These are phyloP conservation scores for Mycena galopus DNA, from an alignment of 768 basidiomycete genomes.

Conservation along the genomic window DNA sequence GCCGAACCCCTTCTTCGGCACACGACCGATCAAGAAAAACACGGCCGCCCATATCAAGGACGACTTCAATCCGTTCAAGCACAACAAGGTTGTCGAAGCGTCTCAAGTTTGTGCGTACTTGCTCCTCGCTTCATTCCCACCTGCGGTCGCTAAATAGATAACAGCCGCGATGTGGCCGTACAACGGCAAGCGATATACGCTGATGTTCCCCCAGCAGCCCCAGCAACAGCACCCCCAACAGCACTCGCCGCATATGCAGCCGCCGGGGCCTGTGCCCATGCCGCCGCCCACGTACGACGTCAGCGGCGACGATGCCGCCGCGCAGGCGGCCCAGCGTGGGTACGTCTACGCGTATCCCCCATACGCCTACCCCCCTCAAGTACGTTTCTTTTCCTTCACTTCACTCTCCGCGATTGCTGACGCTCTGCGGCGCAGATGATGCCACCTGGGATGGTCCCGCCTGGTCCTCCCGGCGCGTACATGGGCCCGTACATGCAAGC, in stretches of 20 bases:
- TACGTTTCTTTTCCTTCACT: conserved; percentile 47
- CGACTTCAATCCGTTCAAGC: conserved; percentile 97
- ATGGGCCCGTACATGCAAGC: conserved; percentile 89
- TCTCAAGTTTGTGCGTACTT: conserved; percentile 74
- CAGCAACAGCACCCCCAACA: conserved; percentile 58
- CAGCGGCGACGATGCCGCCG: conserved; percentile 80
- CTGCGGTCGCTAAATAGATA: background rate
- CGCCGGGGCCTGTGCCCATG: conserved; percentile 76
- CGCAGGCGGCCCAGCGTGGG: conserved; percentile 68
- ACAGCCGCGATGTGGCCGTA: conserved; percentile 89
- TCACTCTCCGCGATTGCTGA: background rate
- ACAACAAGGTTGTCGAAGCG: conserved; percentile 83
- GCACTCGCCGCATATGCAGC: conserved; percentile 74
- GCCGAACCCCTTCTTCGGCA: conserved; percentile 93
- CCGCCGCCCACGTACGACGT: conserved; percentile 84
- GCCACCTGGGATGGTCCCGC: conserved; percentile 89
- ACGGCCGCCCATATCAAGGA: conserved; percentile 89
- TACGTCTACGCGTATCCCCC: conserved; percentile 84
- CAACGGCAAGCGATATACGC: conserved; percentile 87
- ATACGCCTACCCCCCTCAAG: conserved; percentile 84
- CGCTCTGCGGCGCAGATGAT: conserved; percentile 64
- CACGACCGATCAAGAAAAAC: conserved; percentile 80
- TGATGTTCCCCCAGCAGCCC: conserved; percentile 80
- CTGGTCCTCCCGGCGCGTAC: conserved; percentile 81
- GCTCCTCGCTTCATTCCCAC: background rate